A percentile compares a stretch with the other conserved stretches of the same genome.
These are phyloP conservation scores for Nepenthes gracilis DNA, from an alignment of 148 eudicot genomes.

Conservation along the genomic window DNA sequence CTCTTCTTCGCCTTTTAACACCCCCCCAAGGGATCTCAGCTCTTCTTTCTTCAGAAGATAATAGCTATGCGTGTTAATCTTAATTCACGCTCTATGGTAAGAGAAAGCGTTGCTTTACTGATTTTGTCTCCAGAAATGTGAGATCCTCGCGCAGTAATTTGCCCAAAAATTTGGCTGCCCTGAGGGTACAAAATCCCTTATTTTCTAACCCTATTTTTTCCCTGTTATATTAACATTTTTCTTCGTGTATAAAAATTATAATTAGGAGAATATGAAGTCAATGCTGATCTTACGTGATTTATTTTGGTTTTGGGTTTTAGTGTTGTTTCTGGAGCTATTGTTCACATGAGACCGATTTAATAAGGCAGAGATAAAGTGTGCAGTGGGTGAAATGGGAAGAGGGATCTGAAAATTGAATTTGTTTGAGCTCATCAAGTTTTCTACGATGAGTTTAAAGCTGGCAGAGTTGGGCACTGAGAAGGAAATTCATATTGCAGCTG, in stretches of 20 bases:
- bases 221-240: constrained; percentile 4
- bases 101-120: not conserved
- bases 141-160: constrained; percentile 23
- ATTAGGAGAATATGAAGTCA: not conserved
- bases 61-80: not conserved
- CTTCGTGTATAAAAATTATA: not conserved
- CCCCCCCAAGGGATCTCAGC: not conserved
- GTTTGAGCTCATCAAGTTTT: constrained; percentile 10
- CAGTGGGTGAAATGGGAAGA: not conserved
- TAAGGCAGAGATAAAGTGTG: constrained; percentile 1
- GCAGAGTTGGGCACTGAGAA: constrained; percentile 53
- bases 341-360: not conserved
- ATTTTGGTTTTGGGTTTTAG: not conserved
- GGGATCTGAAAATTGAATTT: constrained; percentile 1
- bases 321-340: not conserved
- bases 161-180: constrained; percentile 31
- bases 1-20: constrained; percentile 1
- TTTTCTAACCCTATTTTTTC: not conserved
- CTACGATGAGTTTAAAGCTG: constrained; percentile 57
- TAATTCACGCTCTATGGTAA: constrained; percentile 5
- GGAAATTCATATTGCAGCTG: constrained; percentile 70
- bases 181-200: constrained; percentile 27
- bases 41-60: not conserved
- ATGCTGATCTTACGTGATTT: not conserved
- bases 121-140: constrained; percentile 23